These are phyloP conservation scores for Solanum chiquidenum DNA, from an alignment of 257 asterid genomes.

Conservation along the genomic window DNA sequence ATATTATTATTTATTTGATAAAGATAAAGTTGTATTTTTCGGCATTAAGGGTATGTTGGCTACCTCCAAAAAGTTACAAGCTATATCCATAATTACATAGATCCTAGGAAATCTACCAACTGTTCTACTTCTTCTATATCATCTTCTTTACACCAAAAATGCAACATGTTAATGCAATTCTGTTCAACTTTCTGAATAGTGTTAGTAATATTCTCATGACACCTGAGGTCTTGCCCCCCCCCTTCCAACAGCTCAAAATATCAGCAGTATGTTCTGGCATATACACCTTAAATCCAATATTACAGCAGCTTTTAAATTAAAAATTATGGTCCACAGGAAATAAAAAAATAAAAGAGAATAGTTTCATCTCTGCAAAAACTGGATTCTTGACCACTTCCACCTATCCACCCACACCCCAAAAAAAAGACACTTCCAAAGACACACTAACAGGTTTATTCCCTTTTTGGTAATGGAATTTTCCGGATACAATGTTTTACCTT, in stretches of 20 bases:
- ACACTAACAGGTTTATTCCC: not conserved
- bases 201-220: not conserved
- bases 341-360: not conserved
- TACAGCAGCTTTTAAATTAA: not conserved
- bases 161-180: not conserved
- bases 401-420: not conserved
- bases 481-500: constrained; percentile 9
- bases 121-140: not conserved
- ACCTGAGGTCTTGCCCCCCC: not conserved
- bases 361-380: not conserved
- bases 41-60: not conserved
- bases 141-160: not conserved
- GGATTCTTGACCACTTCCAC: not conserved
- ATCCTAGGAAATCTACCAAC: not conserved
- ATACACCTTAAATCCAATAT: not conserved
- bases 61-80: not conserved
- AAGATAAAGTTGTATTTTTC: not conserved
- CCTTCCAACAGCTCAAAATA: not conserved
- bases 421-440: not conserved
- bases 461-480: not conserved
- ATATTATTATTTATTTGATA: not conserved
- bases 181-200: not conserved
- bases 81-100: not conserved
- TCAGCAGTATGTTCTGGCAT: not conserved
- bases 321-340: not conserved